These are phyloP conservation scores for Gastrolobium bilobum DNA, from an alignment of 306 rosid species.

Conservation along the genomic window DNA sequence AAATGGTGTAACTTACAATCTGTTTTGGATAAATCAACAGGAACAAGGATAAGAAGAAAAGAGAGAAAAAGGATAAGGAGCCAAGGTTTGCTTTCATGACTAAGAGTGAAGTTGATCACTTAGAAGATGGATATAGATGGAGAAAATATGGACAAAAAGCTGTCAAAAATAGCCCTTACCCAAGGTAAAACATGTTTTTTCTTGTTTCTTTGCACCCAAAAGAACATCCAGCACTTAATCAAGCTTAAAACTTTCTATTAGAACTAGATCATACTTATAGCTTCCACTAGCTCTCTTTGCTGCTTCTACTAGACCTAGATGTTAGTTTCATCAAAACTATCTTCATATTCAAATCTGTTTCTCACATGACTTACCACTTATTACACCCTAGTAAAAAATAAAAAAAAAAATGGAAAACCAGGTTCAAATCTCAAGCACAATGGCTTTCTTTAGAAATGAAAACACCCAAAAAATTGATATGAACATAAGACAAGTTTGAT, in stretches of 20 bases:
- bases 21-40: slow-evolving; percentile 24
- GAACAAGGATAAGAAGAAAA: slow-evolving; percentile 77
- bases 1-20: slow-evolving; percentile 47
- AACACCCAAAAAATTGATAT: not conserved
- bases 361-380: not conserved
- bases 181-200: slow-evolving; percentile 56
- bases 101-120: slow-evolving; percentile 92
- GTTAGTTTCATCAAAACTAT: slow-evolving; percentile 11
- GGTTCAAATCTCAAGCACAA: not conserved
- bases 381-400: not conserved
- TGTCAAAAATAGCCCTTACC: slow-evolving; percentile 87
- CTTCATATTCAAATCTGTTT: not conserved
- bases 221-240: not conserved
- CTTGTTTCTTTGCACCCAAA: slow-evolving; percentile 25
- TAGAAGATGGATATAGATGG: slow-evolving; percentile 94
- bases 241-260: slow-evolving; percentile 16
- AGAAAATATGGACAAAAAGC: slow-evolving; percentile 94
- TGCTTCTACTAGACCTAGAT: not conserved
- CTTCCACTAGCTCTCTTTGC: slow-evolving; percentile 1
- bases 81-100: slow-evolving; percentile 91
- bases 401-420: not conserved
- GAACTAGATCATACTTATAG: not conserved
- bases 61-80: slow-evolving; percentile 76
- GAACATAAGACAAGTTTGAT: not conserved
- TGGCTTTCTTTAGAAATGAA: not conserved